phyloP scores from a whole-genome alignment of 148 eudicot species.

The Rhododendron simsii region DNA sequence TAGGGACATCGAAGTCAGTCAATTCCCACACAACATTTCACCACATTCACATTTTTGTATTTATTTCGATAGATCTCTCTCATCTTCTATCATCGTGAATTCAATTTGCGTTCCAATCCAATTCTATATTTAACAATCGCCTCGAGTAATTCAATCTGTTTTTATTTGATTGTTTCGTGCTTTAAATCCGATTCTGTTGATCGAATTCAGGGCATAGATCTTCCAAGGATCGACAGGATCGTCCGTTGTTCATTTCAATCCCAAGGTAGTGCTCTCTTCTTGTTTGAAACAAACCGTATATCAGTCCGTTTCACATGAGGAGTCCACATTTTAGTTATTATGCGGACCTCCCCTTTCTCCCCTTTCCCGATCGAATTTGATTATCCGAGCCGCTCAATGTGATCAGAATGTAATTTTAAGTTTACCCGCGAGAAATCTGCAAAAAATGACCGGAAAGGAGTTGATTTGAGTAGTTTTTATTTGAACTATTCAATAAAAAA shows the following conservation, averaged over 20 bases:
- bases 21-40: not conserved
- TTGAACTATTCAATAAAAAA: too few species aligned
- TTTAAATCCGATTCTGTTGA: not conserved
- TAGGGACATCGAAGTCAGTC: slow-evolving; percentile 80
- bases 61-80: not conserved
- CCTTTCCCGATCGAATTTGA: too few species aligned
- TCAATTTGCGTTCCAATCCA: slow-evolving; percentile 3
- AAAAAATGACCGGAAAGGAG: too few species aligned
- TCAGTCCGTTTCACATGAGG: too few species aligned
- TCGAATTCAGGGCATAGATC: slow-evolving; percentile 58
- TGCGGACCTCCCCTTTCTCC: too few species aligned
- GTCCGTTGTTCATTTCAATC: slow-evolving; percentile 81
- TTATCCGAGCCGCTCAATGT: too few species aligned
- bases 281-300: too few species aligned
- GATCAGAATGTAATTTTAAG: too few species aligned
- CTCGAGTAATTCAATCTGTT: not conserved
- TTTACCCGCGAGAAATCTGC: too few species aligned
- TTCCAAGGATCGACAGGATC: slow-evolving; percentile 89
- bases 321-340: too few species aligned
- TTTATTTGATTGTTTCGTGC: not conserved
- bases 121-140: not conserved
- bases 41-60: too few species aligned
- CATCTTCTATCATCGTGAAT: not conserved
- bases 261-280: slow-evolving; percentile 47
- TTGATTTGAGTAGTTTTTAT: too few species aligned